These are phyloP conservation scores for Cucumis hystrix DNA, from an alignment of 306 rosid genomes.

Conservation along the genomic window DNA sequence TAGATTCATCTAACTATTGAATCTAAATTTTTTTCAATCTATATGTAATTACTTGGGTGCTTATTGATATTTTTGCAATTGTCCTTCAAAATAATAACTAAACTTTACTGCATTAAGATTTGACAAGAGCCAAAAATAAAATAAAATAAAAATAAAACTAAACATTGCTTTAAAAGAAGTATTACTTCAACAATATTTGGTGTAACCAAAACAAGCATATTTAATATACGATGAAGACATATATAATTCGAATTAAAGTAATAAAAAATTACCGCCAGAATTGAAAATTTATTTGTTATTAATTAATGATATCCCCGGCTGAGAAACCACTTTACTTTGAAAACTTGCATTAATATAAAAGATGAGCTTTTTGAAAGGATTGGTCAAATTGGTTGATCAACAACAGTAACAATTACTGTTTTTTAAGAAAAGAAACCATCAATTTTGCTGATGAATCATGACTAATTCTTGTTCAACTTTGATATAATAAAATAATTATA, in stretches of 20 bases:
- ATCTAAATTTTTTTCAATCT: too few species aligned
- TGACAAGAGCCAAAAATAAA: neutral
- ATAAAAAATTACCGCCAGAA: neutral
- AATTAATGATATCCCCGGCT: neutral
- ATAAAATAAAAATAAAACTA: too few species aligned
- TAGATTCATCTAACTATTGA: too few species aligned
- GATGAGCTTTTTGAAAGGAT: neutral
- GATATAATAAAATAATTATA: neutral
- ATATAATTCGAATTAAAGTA: too few species aligned
- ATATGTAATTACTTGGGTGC: too few species aligned
- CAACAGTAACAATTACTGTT: too few species aligned
- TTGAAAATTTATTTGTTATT: neutral
- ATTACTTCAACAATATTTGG: neutral
- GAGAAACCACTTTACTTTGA: neutral
- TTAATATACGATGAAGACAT: too few species aligned
- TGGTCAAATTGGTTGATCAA: neutral
- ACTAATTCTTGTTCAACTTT: neutral
- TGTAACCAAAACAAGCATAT: neutral
- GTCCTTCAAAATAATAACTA: neutral
- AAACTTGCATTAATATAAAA: neutral
- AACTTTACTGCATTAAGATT: neutral
- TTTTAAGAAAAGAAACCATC: neutral
- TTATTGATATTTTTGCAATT: too few species aligned
- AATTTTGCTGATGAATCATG: neutral
- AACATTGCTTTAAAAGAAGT: neutral